phyloP scores from a whole-genome alignment of 345 rosid species.

The Syzygium aqueum region DNA sequence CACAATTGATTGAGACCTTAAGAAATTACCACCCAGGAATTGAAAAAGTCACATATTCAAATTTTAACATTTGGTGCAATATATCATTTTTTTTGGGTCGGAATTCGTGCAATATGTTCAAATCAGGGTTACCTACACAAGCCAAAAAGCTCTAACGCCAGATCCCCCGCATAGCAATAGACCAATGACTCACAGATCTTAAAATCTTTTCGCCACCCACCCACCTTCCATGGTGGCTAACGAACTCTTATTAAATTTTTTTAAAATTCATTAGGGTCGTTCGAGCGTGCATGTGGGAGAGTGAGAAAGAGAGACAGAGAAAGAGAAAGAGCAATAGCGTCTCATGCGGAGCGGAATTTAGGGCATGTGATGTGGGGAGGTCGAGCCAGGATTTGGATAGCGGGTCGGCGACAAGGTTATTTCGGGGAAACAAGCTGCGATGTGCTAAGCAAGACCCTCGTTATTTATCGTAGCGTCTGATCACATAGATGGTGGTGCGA shows the following conservation, averaged over 20 bases:
- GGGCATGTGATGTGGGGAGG: not conserved
- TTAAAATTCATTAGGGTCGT: accelerated
- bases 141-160: not conserved
- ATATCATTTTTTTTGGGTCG: too few relatives aligned
- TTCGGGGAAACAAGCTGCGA: not conserved
- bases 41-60: accelerated
- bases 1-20: not conserved
- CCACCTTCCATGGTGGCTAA: not conserved
- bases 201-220: not conserved
- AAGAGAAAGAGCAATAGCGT: not conserved
- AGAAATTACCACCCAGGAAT: not conserved
- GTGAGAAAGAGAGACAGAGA: not conserved
- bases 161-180: not conserved
- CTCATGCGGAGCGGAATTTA: too few relatives aligned
- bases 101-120: not conserved
- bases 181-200: not conserved
- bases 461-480: not conserved
- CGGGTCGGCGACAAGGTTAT: accelerated
- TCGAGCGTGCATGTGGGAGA: not conserved
- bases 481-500: not conserved
- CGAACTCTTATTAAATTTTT: not conserved
- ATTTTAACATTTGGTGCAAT: too few relatives aligned
- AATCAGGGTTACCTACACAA: accelerated
- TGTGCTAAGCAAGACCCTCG: not conserved
- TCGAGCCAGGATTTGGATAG: not conserved